Evolutionary conservation across 169 alveolate species (phyloP).

Genomic region (Plasmodium cynomolgi): DNA sequence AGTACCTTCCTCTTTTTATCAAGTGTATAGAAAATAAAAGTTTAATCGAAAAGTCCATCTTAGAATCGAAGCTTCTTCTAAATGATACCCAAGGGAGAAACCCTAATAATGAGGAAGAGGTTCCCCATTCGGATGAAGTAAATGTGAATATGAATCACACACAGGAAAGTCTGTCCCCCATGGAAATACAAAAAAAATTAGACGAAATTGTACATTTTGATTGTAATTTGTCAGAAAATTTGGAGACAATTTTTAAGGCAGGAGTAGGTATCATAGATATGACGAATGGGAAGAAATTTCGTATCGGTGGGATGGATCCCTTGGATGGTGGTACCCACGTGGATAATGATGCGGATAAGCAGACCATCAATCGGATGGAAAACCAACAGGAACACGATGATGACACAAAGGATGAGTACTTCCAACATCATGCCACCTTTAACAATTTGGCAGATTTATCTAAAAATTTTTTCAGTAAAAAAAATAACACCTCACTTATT

Average conservation of each 20-base stretch:
- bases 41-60: constrained; percentile 44
- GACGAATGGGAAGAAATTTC: not conserved
- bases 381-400: not conserved
- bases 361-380: not conserved
- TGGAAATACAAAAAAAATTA: constrained; percentile 43
- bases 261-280: not conserved
- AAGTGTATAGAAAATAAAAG: constrained; percentile 60
- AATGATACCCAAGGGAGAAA: not conserved
- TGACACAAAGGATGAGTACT: not conserved
- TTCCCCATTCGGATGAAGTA: not conserved
- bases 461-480: not conserved
- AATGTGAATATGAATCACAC: not conserved
- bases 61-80: constrained; percentile 20
- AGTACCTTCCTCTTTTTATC: constrained; percentile 55
- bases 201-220: constrained; percentile 46
- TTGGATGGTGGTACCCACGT: not conserved
- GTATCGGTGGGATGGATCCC: not conserved
- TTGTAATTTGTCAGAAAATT: constrained; percentile 58
- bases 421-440: not conserved
- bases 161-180: constrained; percentile 7
- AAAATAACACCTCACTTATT: constrained; percentile 8
- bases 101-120: not conserved
- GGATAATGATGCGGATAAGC: not conserved
- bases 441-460: constrained; percentile 15
- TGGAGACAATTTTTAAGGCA: constrained; percentile 40